Conservation (phyloP, 257 asterid genomes). For the Fraxinus cuspidata region DNA sequence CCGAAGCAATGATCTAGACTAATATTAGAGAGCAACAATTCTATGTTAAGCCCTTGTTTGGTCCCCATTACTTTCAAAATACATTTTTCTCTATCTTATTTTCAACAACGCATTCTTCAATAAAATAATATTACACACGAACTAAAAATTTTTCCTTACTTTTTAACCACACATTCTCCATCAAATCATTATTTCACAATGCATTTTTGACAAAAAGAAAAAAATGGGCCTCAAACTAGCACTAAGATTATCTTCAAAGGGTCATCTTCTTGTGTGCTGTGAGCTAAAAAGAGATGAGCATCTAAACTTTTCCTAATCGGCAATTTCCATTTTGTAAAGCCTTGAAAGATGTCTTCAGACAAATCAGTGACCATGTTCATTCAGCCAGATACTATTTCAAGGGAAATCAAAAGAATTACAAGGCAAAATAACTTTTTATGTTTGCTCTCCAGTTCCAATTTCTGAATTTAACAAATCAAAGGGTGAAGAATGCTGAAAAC, state of each 20-base stretch:
- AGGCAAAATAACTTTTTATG: background rate
- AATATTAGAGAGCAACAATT: background rate
- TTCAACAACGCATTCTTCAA: too few relatives aligned
- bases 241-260: background rate
- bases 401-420: background rate
- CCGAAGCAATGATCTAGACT: background rate
- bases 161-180: too few relatives aligned
- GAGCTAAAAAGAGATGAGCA: background rate
- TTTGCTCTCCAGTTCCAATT: background rate
- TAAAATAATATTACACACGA: too few relatives aligned
- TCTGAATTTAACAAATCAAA: background rate
- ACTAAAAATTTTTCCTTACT: too few relatives aligned
- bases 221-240: too few relatives aligned
- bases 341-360: background rate
- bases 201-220: too few relatives aligned
- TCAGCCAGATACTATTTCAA: background rate
- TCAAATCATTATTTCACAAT: too few relatives aligned
- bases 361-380: background rate
- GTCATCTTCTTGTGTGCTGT: constrained; percentile 2
- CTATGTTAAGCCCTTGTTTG: too few relatives aligned
- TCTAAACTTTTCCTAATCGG: constrained; percentile 6
- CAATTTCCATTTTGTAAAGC: constrained; percentile 5
- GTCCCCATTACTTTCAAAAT: too few relatives aligned
- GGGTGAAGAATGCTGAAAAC: background rate
- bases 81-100: too few relatives aligned